Evolutionary conservation across 2,329 filamentous ascomycete species (phyloP).

Genomic region (Stachybotrys elegans): DNA sequence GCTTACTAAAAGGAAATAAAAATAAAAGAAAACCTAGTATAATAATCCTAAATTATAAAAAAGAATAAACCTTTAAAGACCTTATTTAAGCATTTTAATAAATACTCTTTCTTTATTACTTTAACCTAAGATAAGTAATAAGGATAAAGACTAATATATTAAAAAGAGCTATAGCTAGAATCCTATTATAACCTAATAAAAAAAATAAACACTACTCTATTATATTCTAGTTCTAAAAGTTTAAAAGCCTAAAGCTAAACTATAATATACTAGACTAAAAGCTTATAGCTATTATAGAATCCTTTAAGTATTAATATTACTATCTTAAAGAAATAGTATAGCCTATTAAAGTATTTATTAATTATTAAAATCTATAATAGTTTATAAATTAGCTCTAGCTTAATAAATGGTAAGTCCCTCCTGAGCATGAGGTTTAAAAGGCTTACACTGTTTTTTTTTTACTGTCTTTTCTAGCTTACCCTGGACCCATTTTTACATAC

Average conservation of each 20-base stretch:
- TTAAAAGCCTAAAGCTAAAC: slow-evolving; percentile 1
- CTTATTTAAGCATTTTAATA: slow-evolving; percentile 1
- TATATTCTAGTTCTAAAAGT: slow-evolving; percentile 3
- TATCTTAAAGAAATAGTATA: not conserved
- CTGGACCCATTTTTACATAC: no score
- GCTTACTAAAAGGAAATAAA: slow-evolving; percentile 3
- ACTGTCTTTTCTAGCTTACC: no score
- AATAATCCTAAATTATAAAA: not conserved
- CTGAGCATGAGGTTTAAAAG: no score
- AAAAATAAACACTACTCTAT: slow-evolving; percentile 1
- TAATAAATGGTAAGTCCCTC: slow-evolving; percentile 1
- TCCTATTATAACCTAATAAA: slow-evolving; percentile 1
- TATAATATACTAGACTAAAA: slow-evolving; percentile 3
- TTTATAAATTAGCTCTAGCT: slow-evolving; percentile 5
- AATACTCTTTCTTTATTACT: slow-evolving; percentile 4
- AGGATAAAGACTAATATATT: slow-evolving; percentile 2
- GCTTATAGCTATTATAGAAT: not conserved
- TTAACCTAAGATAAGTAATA: not conserved
- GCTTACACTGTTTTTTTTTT: no score
- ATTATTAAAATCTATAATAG: slow-evolving; percentile 2
- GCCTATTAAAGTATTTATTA: slow-evolving; percentile 1
- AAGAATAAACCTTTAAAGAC: not conserved
- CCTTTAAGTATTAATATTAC: slow-evolving; percentile 1
- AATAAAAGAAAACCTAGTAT: not conserved
- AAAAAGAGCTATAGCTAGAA: slow-evolving; percentile 1